A percentile compares a stretch with the other conserved stretches of the same genome.
phyloP scores from a whole-genome alignment of 2,329 filamentous ascomycete species.

The Fusarium sulawesiense region DNA sequence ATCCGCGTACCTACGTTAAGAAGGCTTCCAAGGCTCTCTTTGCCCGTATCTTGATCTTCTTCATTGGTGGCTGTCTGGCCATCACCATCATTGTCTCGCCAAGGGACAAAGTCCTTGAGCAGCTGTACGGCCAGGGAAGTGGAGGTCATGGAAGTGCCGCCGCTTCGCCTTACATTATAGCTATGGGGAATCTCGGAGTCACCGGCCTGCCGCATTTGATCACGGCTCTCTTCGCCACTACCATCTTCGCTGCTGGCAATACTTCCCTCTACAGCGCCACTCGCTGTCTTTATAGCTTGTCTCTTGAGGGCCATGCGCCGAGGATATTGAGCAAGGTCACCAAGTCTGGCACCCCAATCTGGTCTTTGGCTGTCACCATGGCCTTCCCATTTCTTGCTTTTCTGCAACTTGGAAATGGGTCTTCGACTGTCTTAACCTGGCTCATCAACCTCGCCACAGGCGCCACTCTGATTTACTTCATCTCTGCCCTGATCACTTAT shows the following conservation, averaged over 20 bases:
- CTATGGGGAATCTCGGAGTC: slow-evolving; percentile 64
- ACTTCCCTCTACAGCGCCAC: slow-evolving; percentile 60
- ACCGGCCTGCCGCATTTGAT: slow-evolving; percentile 64
- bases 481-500: slow-evolving; percentile 69
- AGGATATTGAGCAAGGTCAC: slow-evolving; percentile 67
- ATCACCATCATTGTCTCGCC: slow-evolving; percentile 69
- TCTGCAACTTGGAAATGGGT: slow-evolving; percentile 60
- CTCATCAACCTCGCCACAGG: slow-evolving; percentile 66
- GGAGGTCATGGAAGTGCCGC: slow-evolving; percentile 58
- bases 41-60: slow-evolving; percentile 55
- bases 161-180: slow-evolving; percentile 55
- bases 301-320: slow-evolving; percentile 60
- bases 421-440: slow-evolving; percentile 62
- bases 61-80: slow-evolving; percentile 48
- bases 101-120: slow-evolving; percentile 66
- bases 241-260: slow-evolving; percentile 48
- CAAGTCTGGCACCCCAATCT: slow-evolving; percentile 69
- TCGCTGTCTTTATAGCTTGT: slow-evolving; percentile 62
- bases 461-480: slow-evolving; percentile 56
- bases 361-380: slow-evolving; percentile 64
- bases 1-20: slow-evolving; percentile 69
- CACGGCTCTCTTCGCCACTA: slow-evolving; percentile 61
- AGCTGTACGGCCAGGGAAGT: slow-evolving; percentile 60
- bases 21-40: slow-evolving; percentile 62
- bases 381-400: slow-evolving; percentile 63